phyloP scores from a whole-genome alignment of 1,284 basidiomycete species.

The Austroboletus olivaceoglutinosus region DNA sequence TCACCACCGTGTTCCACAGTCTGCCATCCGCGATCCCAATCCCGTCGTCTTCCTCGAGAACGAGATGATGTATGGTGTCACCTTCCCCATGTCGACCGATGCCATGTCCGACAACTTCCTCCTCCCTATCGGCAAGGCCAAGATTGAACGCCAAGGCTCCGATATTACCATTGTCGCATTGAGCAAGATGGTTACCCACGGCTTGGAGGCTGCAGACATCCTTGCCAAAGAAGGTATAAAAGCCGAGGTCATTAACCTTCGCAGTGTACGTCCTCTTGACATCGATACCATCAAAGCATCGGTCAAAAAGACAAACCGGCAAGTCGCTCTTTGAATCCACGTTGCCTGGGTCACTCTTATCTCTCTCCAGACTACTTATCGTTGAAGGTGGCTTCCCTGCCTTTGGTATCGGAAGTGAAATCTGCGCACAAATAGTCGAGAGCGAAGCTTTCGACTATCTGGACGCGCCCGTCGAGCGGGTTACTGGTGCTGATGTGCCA shows the following conservation, averaged over 20 bases:
- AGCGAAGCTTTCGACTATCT: constrained; percentile 96
- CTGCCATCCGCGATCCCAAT: constrained; percentile 98
- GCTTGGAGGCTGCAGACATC: constrained; percentile 88
- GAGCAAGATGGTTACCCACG: constrained; percentile 93
- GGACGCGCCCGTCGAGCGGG: constrained; percentile 95
- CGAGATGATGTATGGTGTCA: constrained; percentile 97
- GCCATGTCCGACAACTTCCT: constrained; percentile 95
- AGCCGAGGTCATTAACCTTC: constrained; percentile 97
- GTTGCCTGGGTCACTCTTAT: constrained; percentile 5
- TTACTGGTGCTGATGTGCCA: constrained; percentile 96
- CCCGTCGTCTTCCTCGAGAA: constrained; percentile 99
- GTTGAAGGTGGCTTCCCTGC: constrained; percentile 99
- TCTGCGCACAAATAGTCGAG: constrained; percentile 95
- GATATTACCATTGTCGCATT: constrained; percentile 97
- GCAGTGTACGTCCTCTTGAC: constrained; percentile 93
- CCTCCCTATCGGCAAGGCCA: constrained; percentile 96
- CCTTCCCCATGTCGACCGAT: constrained; percentile 94
- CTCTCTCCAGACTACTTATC: constrained; percentile 67
- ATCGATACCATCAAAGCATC: constrained; percentile 95
- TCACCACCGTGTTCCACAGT: constrained; percentile 40
- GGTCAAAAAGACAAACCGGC: constrained; percentile 98
- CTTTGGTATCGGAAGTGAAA: constrained; percentile 98
- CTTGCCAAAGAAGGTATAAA: constrained; percentile 96
- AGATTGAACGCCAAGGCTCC: constrained; percentile 89
- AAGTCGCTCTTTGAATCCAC: constrained; percentile 12